These are phyloP conservation scores for Fusarium sp. DNA, from an alignment of 2,329 filamentous ascomycete genomes.

Conservation along the genomic window DNA sequence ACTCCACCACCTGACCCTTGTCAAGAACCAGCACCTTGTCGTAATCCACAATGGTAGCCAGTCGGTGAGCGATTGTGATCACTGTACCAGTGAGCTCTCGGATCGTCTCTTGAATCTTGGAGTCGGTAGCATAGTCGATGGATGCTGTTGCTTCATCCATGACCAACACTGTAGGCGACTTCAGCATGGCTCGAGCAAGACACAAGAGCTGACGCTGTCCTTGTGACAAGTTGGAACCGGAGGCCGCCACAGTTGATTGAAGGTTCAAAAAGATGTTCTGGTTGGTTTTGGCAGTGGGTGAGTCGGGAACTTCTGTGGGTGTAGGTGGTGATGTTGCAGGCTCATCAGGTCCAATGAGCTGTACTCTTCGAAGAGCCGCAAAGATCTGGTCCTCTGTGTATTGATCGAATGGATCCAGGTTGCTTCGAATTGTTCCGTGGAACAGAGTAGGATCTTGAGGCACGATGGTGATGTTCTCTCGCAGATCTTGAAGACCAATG, in stretches of 20 bases:
- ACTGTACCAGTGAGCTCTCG: constrained; percentile 94
- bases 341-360: constrained; percentile 79
- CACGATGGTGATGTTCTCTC: constrained; percentile 95
- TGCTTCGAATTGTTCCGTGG: constrained; percentile 89
- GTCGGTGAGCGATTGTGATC: constrained; percentile 93
- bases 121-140: constrained; percentile 95
- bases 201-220: constrained; percentile 96
- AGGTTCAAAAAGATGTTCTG: constrained; percentile 96
- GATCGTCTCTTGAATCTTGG: constrained; percentile 96
- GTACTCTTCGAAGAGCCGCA: constrained; percentile 85
- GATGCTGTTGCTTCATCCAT: constrained; percentile 99
- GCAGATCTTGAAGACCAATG: constrained; percentile 93
- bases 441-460: constrained; percentile 97
- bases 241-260: constrained; percentile 85
- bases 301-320: constrained; percentile 43
- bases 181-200: constrained; percentile 91
- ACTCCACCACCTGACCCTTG: constrained; percentile 88
- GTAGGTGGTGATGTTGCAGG: constrained; percentile 48
- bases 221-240: constrained; percentile 93
- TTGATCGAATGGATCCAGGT: constrained; percentile 89
- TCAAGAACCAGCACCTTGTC: constrained; percentile 97
- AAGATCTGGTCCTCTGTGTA: constrained; percentile 95
- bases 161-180: constrained; percentile 90
- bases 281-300: constrained; percentile 71
- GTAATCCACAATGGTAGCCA: constrained; percentile 98